Conservation (phyloP, 2,329 filamentous ascomycete species). For the Penicillium vulpinum region DNA sequence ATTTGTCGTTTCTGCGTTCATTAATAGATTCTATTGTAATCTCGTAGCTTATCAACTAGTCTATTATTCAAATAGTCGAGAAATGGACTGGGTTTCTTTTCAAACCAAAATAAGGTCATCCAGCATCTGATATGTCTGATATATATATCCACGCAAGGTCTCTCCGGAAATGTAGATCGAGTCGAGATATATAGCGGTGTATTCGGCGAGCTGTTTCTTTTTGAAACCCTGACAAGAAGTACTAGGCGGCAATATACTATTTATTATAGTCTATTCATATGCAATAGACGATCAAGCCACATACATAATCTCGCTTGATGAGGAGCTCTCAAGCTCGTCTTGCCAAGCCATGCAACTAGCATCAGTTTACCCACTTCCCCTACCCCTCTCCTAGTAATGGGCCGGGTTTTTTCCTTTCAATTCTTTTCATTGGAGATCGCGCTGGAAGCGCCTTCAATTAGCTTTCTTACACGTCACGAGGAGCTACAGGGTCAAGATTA, state of each 20-base stretch:
- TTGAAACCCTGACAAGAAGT: background rate
- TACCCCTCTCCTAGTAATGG: slow-evolving; percentile 5
- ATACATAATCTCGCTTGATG: background rate
- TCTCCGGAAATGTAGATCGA: background rate
- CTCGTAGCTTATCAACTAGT: background rate
- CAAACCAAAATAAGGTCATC: no score
- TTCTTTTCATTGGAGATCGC: slow-evolving; percentile 2
- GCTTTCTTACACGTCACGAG: background rate
- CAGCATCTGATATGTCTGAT: background rate
- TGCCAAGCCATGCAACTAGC: slow-evolving; percentile 20
- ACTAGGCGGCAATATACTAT: background rate
- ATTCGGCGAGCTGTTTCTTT: background rate
- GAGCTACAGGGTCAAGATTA: background rate
- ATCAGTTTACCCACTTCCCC: slow-evolving; percentile 15
- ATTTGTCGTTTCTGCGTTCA: slow-evolving; percentile 32
- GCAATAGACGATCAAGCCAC: background rate
- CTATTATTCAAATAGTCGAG: background rate
- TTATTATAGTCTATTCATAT: background rate
- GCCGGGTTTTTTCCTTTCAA: background rate
- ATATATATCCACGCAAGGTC: background rate
- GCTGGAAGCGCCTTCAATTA: background rate
- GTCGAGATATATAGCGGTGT: background rate
- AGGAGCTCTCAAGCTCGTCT: background rate
- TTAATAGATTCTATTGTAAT: background rate
- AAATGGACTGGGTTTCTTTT: no score